Base-by-base conservation (phyloP, 768 basidiomycete genomes). In the Xanthoconium stramineum region DNA sequence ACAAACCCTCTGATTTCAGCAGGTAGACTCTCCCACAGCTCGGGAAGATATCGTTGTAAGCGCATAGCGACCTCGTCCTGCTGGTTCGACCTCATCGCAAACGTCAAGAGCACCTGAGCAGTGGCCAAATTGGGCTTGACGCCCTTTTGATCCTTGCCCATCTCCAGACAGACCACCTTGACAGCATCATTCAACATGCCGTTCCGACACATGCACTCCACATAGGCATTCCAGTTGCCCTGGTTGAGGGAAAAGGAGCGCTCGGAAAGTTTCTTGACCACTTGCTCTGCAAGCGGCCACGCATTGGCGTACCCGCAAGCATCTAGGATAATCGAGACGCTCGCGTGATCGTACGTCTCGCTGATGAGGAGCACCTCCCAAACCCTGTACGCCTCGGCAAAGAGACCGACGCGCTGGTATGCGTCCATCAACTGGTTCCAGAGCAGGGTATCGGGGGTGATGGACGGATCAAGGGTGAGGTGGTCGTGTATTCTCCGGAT, bases 391-490 rank as follows among this genome's bases (percentile, higher is more conserved):
- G 88, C 85, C 55, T 90, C 88, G 1, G 73, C 74, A 58, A 86
- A 89, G 56, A 83, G 84, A 6, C 83, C 84, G 8, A 86, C 77
- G n/a, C 85, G 85, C 62, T 89, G 85, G 71, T 95, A 98, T 1
- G 91, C 85, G 69, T 91, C 83, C 89, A 97, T 91, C 58, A 97
- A 74, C 64, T 90, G 83, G 67, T 94, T 95, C 80, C 89, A 86
- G 13, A 93, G 76, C 3, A 75, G 70, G 13, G 75, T 71, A 61
- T 93, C 87, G 3, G 91, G 88, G 10, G 85, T 79, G 54, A 94
- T 72, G n/a, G 83, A 79, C 14, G 87, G 78, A 64, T 94, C 91
- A 40, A 94, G 76, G n/a, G 84, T 86, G 65, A 96, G 78, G 53
- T 83, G 76, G 56, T 89, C 83, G 68, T 95, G 91, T 9, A 86